Percentiles rank a stretch among this genome's conserved stretches.
Evolutionary conservation across 2,329 filamentous ascomycete genomes (phyloP).

Genomic region (Leptodontidium sp.): DNA sequence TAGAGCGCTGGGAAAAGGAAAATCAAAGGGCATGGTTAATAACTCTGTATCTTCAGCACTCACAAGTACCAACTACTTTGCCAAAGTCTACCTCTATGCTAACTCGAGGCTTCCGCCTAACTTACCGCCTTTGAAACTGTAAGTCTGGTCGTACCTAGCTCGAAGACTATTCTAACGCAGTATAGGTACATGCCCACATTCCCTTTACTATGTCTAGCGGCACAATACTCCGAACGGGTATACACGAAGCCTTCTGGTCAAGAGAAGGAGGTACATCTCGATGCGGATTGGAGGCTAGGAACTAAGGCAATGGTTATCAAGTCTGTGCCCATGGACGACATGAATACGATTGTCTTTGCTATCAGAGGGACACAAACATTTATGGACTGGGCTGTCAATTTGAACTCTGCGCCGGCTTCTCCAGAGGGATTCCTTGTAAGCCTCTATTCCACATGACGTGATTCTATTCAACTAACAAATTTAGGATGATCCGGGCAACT

Average conservation of each 20-base stretch:
- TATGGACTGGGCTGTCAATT: constrained; percentile 87
- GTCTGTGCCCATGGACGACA: constrained; percentile 78
- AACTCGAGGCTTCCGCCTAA: constrained; percentile 78
- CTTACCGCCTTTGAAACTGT: constrained; percentile 74
- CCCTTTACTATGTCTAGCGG: constrained; percentile 79
- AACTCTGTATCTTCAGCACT: constrained; percentile 50
- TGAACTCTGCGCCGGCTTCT: constrained; percentile 71
- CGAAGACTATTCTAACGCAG: constrained; percentile 15
- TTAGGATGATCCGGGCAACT: constrained; percentile 75
- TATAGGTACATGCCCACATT: constrained; percentile 75
- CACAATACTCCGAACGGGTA: constrained; percentile 77
- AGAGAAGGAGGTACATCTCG: constrained; percentile 74
- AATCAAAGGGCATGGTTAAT: constrained; percentile 46
- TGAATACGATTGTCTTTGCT: constrained; percentile 82
- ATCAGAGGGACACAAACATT: constrained; percentile 83
- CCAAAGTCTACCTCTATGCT: constrained; percentile 79
- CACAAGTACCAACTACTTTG: constrained; percentile 67
- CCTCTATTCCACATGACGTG: constrained; percentile 8
- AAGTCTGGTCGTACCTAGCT: constrained; percentile 44
- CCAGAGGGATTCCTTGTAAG: constrained; percentile 71
- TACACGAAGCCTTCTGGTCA: constrained; percentile 71
- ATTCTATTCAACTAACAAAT: constrained; percentile 22
- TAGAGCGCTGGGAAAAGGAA: constrained; percentile 41
- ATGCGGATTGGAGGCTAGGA: constrained; percentile 75
- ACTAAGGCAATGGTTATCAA: constrained; percentile 89